These are phyloP conservation scores for Cyclotella cryptica DNA, from an alignment of 108 stramenopile genomes.

Conservation along the genomic window DNA sequence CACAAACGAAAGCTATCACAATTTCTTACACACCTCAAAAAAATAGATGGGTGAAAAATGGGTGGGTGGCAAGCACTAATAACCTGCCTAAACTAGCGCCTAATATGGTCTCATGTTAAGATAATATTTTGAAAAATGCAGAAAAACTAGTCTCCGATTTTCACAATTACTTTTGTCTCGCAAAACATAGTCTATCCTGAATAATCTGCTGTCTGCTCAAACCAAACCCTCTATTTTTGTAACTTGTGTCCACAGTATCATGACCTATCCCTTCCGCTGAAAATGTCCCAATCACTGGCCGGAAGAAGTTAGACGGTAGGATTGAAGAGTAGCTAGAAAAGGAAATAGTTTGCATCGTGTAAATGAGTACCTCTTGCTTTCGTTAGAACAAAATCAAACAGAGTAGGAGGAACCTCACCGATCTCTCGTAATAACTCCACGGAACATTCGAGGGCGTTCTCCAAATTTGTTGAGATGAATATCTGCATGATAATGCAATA, in stretches of 20 bases:
- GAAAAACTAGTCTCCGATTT: no score
- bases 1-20: no score
- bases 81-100: no score
- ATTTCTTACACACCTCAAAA: no score
- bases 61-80: no score
- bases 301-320: slow-evolving; percentile 58
- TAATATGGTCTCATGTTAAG: no score
- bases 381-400: background rate
- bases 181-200: no score
- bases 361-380: background rate
- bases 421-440: slow-evolving; percentile 69
- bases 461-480: slow-evolving; percentile 79
- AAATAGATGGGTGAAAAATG: no score
- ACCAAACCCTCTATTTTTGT: slow-evolving; percentile 54
- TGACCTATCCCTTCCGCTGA: slow-evolving; percentile 65
- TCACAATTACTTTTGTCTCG: background rate
- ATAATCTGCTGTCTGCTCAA: slow-evolving; percentile 46
- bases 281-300: slow-evolving; percentile 78
- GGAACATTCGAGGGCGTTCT: slow-evolving; percentile 63
- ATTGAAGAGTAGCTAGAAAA: slow-evolving; percentile 37
- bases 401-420: slow-evolving; percentile 27
- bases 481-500: slow-evolving; percentile 66
- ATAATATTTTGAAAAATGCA: no score
- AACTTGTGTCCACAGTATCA: slow-evolving; percentile 68
- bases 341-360: background rate